phyloP scores from a whole-genome alignment of 208 protist species.

The Borovskyia barvae region DNA sequence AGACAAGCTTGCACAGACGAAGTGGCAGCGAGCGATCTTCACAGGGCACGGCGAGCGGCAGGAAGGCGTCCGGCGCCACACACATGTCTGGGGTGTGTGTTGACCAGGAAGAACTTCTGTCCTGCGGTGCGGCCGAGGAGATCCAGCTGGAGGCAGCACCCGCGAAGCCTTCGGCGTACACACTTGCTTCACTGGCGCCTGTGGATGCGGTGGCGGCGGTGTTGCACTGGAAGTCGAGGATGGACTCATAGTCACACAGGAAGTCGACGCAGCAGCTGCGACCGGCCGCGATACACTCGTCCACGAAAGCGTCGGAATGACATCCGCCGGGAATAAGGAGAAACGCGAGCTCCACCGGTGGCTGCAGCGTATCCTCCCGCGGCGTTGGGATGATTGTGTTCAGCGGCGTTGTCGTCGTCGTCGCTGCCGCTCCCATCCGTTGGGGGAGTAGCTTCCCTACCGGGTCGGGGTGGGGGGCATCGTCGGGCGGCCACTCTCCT shows the following conservation, averaged over 20 bases:
- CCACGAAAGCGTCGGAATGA: constrained; percentile 76
- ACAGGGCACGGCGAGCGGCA: constrained; percentile 53
- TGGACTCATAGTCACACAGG: constrained; percentile 65
- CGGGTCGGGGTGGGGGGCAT: no score
- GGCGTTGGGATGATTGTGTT: constrained; percentile 7
- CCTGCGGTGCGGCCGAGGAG: not conserved
- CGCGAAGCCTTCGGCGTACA: not conserved
- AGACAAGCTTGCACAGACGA: constrained; percentile 41
- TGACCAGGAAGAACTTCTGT: not conserved
- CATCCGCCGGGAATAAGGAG: constrained; percentile 50
- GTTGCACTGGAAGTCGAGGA: constrained; percentile 7
- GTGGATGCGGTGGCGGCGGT: not conserved
- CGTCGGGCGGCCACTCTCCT: no score
- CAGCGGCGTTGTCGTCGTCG: not conserved
- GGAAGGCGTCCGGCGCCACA: constrained; percentile 40
- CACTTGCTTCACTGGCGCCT: no score
- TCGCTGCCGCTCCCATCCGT: no score
- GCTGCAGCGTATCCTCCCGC: constrained; percentile 11
- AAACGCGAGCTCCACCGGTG: constrained; percentile 53
- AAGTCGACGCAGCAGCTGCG: constrained; percentile 77
- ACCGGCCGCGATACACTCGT: constrained; percentile 60
- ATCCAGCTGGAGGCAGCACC: constrained; percentile 3
- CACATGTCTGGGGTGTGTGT: constrained; percentile 1
- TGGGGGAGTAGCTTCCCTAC: no score
- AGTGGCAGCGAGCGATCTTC: constrained; percentile 47